Evolutionary conservation across 441 rosid genomes (phyloP), one percentile per base, ranked within the genome.

Genomic region (Mallotus japonicus): DNA sequence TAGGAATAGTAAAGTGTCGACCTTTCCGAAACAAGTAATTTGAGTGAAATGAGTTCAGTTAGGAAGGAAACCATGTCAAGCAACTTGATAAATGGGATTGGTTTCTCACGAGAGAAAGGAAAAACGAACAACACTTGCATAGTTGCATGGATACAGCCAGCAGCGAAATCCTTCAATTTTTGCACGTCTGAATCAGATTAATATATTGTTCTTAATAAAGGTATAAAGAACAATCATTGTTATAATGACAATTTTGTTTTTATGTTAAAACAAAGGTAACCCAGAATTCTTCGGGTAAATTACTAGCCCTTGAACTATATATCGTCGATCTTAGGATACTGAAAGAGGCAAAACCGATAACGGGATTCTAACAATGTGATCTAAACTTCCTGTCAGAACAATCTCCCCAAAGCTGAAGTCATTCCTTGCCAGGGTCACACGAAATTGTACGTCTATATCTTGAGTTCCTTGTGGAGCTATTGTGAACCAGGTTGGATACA

Each of bases 391-490:
- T 8, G 88, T 86, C 15, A 90, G 74, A 74, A 90, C 84, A 69
- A 95, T 80, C 76, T 90, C 92, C 55, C 99, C 97, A 28, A 92
- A 91, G 77, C 88, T 83, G 81, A 88, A 91, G 32, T 79, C 72
- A 70, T 78, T 77, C 4, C 34, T 37, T 22, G 80, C 86, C 65
- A 76, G 32, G 5, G 83, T 86, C 62, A 82, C 93, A 40, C 74
- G 83, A 62, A 90, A 77, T 65, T 81, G 76, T 14, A 91, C 86
- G 65, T 85, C 80, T 70, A 95, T 19, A 65, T 77, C 86, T 77
- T 89, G 92, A 37, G 51, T 82, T 69, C 46, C 83, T n/a, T 79
- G 80, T 28, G 94, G 82, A 59, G 78, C 75, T 77, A 91, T 44
- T 20, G 85, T 82, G 69, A 95, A 95, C 90, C 85, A 83, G 62